Evolutionary conservation across 306 rosid species (phyloP).

Genomic region (Cotoneaster glaucophyllus): DNA sequence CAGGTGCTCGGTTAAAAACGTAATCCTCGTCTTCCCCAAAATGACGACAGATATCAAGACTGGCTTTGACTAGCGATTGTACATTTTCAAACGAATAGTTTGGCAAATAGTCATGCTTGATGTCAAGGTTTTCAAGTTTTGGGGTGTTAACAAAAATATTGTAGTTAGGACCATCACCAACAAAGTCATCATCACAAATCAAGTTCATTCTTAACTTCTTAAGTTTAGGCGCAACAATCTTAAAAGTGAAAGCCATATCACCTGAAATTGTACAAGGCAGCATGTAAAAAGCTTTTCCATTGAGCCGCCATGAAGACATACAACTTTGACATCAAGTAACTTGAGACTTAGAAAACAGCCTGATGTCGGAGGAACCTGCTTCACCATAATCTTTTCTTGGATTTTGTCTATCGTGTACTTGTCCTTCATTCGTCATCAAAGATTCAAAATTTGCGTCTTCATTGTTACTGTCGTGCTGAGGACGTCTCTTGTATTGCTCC

Average conservation of each 20-base stretch:
- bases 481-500: too few relatives aligned
- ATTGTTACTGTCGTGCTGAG: too few relatives aligned
- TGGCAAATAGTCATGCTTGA: neutral
- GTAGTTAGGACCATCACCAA: neutral
- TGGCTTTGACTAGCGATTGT: neutral
- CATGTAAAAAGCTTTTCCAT: neutral
- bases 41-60: neutral
- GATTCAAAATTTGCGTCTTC: too few relatives aligned
- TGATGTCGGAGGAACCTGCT: too few relatives aligned
- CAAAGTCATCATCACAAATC: too few relatives aligned
- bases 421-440: too few relatives aligned
- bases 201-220: neutral
- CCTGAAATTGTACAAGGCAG: neutral
- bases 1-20: neutral
- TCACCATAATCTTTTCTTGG: too few relatives aligned
- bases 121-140: neutral
- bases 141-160: neutral
- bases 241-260: neutral
- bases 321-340: neutral
- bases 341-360: neutral
- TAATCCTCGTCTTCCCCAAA: neutral
- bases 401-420: too few relatives aligned
- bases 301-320: neutral
- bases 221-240: neutral
- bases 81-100: neutral